Base-by-base conservation (phyloP, 2,329 filamentous ascomycete genomes). In the Calonectria naviculata region DNA sequence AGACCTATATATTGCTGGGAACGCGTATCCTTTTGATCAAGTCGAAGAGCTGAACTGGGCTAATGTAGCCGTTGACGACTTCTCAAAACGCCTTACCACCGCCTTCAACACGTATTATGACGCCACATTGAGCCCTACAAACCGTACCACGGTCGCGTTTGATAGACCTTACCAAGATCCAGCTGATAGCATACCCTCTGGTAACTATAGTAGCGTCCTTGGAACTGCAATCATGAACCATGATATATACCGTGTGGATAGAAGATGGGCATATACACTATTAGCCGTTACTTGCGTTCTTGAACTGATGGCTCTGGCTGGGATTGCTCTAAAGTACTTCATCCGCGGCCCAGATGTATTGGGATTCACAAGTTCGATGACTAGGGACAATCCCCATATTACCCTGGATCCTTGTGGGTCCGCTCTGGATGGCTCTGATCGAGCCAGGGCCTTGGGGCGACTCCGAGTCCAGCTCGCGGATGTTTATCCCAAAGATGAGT, bases 381-480 rank as follows among this genome's bases (percentile, higher is more conserved):
- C 58, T 2, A 44, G 66, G 19, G 66, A 68, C 15, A 63, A 70
- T 29, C 38, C 26, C 6, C 9, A 65, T 24, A 44, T 70, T 2
- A 13, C 28, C 15, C 31, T 65, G 9, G 24, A 28, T 12, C 38
- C 38, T 0, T 60, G 67, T 24, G 67, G 60, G 7, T 65, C 61
- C 26, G 13, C 13, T 3, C 26, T 65, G 17, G 61, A 65, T 58
- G 67, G 67, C 1, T 46, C 56, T 2, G 63, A 66, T 2, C 63
- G 68, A 42, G 56, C 63, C 12, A 63, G 58, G 13, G n/a, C 31
- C 4, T 19, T 67, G n/a, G 2, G 56, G 19, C 10, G 67, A 5
- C 10, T 71, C 9, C 46, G 64, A 19, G 15, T 67, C 2, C 36
- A 64, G 24, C 56, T 71, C n/a, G 47, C 54, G 2, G 68, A 71